A percentile compares a stretch with the other conserved stretches of the same genome.
These are phyloP conservation scores for Coprinopsis marcescibilis DNA, from an alignment of 768 basidiomycete genomes.

Conservation along the genomic window DNA sequence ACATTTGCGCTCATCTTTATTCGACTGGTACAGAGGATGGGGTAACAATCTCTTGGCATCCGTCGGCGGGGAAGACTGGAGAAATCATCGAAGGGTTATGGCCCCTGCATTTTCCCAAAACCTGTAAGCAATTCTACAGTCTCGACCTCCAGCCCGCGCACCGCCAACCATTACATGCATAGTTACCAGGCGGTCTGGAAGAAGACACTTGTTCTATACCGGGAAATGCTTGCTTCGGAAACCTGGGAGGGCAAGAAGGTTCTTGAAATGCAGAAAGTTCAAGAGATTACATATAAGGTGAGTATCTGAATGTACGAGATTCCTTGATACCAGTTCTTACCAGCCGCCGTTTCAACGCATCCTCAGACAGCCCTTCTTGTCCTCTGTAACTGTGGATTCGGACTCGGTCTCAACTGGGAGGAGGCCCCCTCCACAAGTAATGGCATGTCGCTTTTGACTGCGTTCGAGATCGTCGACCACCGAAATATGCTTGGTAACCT, in stretches of 20 bases:
- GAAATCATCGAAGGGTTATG: constrained; percentile 39
- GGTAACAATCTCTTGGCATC: constrained; percentile 41
- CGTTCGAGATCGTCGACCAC: constrained; percentile 29
- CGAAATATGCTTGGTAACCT: constrained; percentile 19
- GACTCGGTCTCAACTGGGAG: constrained; percentile 37
- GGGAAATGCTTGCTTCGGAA: constrained; percentile 33
- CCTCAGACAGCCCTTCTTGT: constrained; percentile 38
- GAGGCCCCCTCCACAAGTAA: constrained; percentile 30
- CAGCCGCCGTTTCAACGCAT: too few relatives aligned
- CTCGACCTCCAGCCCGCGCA: constrained; percentile 15
- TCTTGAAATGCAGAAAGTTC: constrained; percentile 25
- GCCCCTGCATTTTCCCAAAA: constrained; percentile 39
- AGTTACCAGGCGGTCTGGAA: constrained; percentile 40
- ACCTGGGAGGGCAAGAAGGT: constrained; percentile 26
- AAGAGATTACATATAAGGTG: constrained; percentile 33
- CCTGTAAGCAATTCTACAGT: constrained; percentile 24
- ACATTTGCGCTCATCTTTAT: background rate
- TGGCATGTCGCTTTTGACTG: constrained; percentile 35
- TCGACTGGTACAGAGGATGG: constrained; percentile 26
- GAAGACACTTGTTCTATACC: constrained; percentile 29
- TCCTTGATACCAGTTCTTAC: background rate
- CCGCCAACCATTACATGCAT: background rate
- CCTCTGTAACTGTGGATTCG: constrained; percentile 42
- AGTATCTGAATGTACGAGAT: background rate
- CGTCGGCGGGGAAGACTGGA: constrained; percentile 38